Conservation (phyloP, 2,329 filamentous ascomycete genomes). For the Aspergillus calidoustus region DNA sequence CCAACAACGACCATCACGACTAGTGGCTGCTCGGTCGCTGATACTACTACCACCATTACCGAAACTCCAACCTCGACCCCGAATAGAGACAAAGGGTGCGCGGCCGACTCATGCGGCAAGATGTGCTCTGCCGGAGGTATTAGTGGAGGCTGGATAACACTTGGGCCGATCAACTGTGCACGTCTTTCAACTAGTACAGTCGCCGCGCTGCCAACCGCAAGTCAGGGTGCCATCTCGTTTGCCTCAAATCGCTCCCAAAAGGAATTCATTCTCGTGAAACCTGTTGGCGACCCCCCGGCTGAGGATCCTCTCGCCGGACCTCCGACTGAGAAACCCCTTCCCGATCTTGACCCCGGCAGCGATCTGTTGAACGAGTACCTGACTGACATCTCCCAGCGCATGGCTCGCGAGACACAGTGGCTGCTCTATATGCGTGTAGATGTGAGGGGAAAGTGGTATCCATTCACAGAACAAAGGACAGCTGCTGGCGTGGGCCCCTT, state of each 20-base stretch:
- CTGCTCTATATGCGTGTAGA: no score
- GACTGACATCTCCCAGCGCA: no score
- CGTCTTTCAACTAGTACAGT: not conserved
- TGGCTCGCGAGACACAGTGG: no score
- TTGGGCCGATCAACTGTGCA: not conserved
- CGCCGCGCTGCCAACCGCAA: not conserved
- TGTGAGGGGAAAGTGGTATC: not conserved
- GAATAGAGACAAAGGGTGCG: not conserved
- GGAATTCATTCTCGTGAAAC: not conserved
- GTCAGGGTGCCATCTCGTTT: not conserved
- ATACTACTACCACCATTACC: conserved; percentile 9
- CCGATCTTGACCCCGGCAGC: not conserved
- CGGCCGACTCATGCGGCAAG: not conserved
- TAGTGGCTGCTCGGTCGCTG: conserved; percentile 14
- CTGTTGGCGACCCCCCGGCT: not conserved
- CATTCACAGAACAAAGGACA: not conserved
- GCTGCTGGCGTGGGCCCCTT: conserved; percentile 2
- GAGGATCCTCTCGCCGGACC: not conserved
- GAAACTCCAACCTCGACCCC: not conserved
- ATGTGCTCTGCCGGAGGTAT: not conserved
- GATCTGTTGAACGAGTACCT: no score
- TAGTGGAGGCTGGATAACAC: not conserved
- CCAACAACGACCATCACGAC: conserved; percentile 8
- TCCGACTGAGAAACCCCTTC: not conserved
- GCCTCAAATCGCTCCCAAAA: no score